Conservation (phyloP, 768 basidiomycete genomes). For the Mycena galericulata region DNA sequence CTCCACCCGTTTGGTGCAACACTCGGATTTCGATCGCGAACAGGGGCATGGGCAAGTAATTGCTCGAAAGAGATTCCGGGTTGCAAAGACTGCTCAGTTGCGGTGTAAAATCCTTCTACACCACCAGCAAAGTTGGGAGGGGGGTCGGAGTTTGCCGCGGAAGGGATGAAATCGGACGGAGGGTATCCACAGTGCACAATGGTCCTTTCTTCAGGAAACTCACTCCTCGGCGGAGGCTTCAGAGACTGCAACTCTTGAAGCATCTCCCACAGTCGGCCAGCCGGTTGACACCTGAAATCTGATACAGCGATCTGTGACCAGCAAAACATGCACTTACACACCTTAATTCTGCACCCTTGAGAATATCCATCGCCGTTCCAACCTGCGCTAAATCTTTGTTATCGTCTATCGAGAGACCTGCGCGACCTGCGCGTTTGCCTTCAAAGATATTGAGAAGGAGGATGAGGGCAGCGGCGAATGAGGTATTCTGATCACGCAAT, state of each 20-base stretch:
- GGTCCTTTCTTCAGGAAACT: not conserved
- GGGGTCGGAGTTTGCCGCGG: too few relatives aligned
- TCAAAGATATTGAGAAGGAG: not conserved
- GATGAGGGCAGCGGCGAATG: constrained; percentile 3
- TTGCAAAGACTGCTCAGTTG: not conserved
- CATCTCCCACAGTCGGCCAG: constrained; percentile 19
- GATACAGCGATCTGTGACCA: too few relatives aligned
- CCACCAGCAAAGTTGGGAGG: too few relatives aligned
- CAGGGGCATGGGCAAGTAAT: not conserved
- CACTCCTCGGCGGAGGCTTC: too few relatives aligned
- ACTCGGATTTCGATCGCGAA: not conserved
- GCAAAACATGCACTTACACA: too few relatives aligned
- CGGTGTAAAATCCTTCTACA: too few relatives aligned
- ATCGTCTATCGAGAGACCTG: not conserved
- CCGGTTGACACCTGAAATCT: not conserved
- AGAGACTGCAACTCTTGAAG: constrained; percentile 13
- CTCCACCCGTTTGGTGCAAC: too few relatives aligned
- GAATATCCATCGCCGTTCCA: constrained; percentile 4
- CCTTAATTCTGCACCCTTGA: constrained; percentile 15
- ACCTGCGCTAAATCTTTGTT: not conserved
- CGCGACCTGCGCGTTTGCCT: constrained; percentile 2
- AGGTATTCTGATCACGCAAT: not conserved
- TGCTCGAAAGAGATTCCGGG: constrained; percentile 10
- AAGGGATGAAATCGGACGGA: too few relatives aligned
- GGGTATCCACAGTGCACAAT: too few relatives aligned